Base-by-base conservation (phyloP, 306 rosid genomes). In the Glycine tomentella region DNA sequence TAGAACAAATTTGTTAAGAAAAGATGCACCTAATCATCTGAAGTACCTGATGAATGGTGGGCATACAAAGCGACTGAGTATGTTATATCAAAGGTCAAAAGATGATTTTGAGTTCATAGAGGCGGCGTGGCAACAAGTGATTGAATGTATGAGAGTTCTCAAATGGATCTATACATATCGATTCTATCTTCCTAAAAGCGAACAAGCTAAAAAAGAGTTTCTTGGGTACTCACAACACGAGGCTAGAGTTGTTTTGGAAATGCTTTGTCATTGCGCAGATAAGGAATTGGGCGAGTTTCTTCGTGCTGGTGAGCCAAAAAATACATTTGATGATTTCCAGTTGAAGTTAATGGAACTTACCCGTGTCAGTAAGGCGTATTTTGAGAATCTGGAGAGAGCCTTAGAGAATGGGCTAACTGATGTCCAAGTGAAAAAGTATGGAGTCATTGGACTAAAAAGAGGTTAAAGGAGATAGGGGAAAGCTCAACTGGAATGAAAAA, bases 91-190 rank as follows among this genome's bases (percentile, higher is more conserved):
- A 15, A 89, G 84, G 59, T 66, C 75, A 2, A 85, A 78, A 70
- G 45, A 73, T 50, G 72, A 84, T 62, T 74, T 88, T 38, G 70
- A 80, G 76, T 85, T 87, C 75, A 36, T 90, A 52, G 51, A 77
- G 2, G 85, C 78, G 33, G 92, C 88, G 0, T 88, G 88, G 91
- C 57, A 58, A 67, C 90, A 87, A 74, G 81, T 88, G 52, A 78
- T 87, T 79, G 91, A 87, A 11, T 86, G 91, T 48, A 81, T 91
- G 69, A 80, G 89, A 53, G 82, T 87, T 7, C 68, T 92, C 38
- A 85, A 87, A 77, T 92, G 94, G 97, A 85, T 83, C 1, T 83
- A 84, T 74, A 87, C 87, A 3, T 87, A 92, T 69, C 89, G 90
- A 34, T 90, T 84, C 72, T 87, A 82, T 78, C 81, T 90, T 7